Conservation (phyloP, 352 stramenopile species). For the Phytophthora litchii region DNA sequence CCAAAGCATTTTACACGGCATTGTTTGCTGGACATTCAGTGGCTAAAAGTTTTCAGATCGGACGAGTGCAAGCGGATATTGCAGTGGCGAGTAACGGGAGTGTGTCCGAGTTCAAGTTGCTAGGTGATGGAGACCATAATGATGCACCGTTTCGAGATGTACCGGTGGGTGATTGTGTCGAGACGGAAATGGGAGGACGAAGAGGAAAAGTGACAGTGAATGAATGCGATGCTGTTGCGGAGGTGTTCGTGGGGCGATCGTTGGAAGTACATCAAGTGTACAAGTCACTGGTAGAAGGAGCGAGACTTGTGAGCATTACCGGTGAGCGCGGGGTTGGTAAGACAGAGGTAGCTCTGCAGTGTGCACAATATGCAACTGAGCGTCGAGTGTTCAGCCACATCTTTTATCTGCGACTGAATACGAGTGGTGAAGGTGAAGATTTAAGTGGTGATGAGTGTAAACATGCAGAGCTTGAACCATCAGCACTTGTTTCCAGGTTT, state of each 20-base stretch:
- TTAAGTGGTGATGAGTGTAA: slow-evolving; percentile 6
- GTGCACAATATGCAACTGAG: slow-evolving; percentile 78
- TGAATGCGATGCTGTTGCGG: slow-evolving; percentile 74
- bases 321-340: slow-evolving; percentile 81
- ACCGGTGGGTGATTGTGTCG: slow-evolving; percentile 51
- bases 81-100: slow-evolving; percentile 42
- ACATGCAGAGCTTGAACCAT: slow-evolving; percentile 7
- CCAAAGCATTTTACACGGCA: slow-evolving; percentile 89
- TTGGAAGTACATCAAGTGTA: slow-evolving; percentile 82
- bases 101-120: slow-evolving; percentile 77
- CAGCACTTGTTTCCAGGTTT: slow-evolving; percentile 33
- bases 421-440: slow-evolving; percentile 30
- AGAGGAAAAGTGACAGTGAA: slow-evolving; percentile 47
- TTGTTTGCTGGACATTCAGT: slow-evolving; percentile 83
- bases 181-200: slow-evolving; percentile 56
- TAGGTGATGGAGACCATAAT: slow-evolving; percentile 77
- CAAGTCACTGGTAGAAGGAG: slow-evolving; percentile 78
- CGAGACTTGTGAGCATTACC: slow-evolving; percentile 75
- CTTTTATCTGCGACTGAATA: slow-evolving; percentile 62
- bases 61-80: slow-evolving; percentile 77
- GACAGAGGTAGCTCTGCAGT: slow-evolving; percentile 79
- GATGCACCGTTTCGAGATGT: slow-evolving; percentile 78
- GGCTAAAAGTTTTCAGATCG: slow-evolving; percentile 83
- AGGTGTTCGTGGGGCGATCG: slow-evolving; percentile 80
- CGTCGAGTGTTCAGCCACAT: slow-evolving; percentile 73